Conservation (phyloP, 1,284 basidiomycete species). For the Schizophyllum amplum region DNA sequence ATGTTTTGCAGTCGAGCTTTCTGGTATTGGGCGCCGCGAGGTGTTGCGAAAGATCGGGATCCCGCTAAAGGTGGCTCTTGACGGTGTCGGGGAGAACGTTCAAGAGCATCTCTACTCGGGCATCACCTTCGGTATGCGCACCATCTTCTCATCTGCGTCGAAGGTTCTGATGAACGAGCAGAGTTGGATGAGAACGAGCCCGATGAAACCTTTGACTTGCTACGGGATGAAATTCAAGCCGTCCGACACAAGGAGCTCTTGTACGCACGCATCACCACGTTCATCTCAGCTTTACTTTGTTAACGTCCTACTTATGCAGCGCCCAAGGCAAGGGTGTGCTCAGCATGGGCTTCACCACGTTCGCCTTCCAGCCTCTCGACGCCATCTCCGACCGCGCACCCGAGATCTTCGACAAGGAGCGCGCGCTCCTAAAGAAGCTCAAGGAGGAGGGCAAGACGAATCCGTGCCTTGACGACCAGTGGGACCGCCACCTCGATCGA, state of each 20-base stretch:
- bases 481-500: constrained; percentile 25
- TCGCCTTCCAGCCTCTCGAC: neutral
- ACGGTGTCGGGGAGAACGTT: constrained; percentile 43
- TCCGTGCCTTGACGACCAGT: constrained; percentile 25
- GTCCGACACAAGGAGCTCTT: constrained; percentile 23
- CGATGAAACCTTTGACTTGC: constrained; percentile 22
- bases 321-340: neutral
- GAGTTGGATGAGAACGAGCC: constrained; percentile 23
- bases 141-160: neutral
- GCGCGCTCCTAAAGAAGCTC: constrained; percentile 7
- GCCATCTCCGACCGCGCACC: constrained; percentile 6
- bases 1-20: constrained; percentile 32
- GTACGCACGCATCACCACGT: constrained; percentile 16
- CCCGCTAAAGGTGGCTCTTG: constrained; percentile 29
- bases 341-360: neutral
- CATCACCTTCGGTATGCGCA: neutral
- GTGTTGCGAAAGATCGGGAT: constrained; percentile 33
- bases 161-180: constrained; percentile 3
- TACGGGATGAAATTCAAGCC: constrained; percentile 19
- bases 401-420: constrained; percentile 11
- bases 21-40: constrained; percentile 36
- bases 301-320: neutral
- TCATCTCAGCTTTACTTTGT: neutral
- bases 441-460: constrained; percentile 6
- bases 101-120: constrained; percentile 35